These are phyloP conservation scores for Lotmaria passim DNA, from an alignment of 208 protist genomes.

Conservation along the genomic window DNA sequence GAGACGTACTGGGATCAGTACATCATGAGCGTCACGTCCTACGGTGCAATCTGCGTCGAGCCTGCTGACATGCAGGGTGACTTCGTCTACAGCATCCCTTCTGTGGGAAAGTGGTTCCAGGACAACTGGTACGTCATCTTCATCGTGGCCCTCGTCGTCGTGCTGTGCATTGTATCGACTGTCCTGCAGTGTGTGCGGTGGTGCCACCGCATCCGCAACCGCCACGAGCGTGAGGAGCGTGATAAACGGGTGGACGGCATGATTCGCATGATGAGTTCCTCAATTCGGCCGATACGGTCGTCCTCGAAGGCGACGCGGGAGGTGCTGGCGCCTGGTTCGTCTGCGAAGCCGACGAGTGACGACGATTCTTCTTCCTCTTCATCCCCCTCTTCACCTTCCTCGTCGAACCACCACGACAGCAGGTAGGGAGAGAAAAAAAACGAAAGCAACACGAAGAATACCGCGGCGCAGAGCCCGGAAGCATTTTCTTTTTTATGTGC, in stretches of 20 bases:
- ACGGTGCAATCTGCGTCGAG: constrained; percentile 21
- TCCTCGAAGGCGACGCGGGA: neutral
- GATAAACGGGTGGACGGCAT: constrained; percentile 9
- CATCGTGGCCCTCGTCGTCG: constrained; percentile 21
- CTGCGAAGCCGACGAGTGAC: neutral
- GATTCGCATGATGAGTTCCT: constrained; percentile 14
- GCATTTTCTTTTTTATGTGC: too few relatives aligned
- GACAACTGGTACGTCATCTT: constrained; percentile 42
- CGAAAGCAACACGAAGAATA: too few relatives aligned
- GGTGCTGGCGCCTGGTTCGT: neutral
- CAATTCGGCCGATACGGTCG: neutral
- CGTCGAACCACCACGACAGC: too few relatives aligned
- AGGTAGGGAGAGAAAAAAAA: too few relatives aligned
- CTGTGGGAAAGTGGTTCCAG: constrained; percentile 29
- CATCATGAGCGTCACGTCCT: neutral
- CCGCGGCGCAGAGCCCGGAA: too few relatives aligned
- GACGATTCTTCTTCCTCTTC: too few relatives aligned
- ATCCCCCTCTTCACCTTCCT: too few relatives aligned
- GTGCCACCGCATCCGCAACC: constrained; percentile 22
- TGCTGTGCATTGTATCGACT: constrained; percentile 3
- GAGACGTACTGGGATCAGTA: neutral
- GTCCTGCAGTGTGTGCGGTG: constrained; percentile 30
- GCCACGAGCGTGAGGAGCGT: constrained; percentile 13
- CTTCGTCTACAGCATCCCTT: constrained; percentile 20
- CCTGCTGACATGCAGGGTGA: constrained; percentile 1